Percentiles rank a stretch among this genome's conserved stretches.
Evolutionary conservation across 2,329 filamentous ascomycete species (phyloP).

Genomic region (Ascochyta pisi): DNA sequence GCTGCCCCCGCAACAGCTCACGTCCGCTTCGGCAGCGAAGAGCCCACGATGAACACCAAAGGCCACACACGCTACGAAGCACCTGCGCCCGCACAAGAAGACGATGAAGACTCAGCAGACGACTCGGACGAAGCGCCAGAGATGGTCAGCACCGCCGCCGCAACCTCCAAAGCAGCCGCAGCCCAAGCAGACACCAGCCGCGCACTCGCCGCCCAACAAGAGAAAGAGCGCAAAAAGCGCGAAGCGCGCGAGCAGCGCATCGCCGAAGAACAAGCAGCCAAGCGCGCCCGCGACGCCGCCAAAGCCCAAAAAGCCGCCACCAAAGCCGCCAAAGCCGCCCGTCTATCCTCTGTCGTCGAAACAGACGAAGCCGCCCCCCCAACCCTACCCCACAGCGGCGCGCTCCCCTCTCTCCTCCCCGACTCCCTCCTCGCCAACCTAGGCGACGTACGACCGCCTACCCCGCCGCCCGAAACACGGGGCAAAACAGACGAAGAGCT

Average conservation of each 20-base stretch:
- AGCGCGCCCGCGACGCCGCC: constrained; percentile 38
- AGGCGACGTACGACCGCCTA: constrained; percentile 53
- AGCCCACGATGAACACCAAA: constrained; percentile 31
- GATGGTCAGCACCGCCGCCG: constrained; percentile 42
- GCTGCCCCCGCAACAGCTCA: constrained; percentile 29
- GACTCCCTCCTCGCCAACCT: constrained; percentile 58
- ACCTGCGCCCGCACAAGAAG: constrained; percentile 3
- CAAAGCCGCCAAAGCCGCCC: constrained; percentile 39
- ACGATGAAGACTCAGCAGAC: constrained; percentile 35
- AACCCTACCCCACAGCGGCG: not conserved
- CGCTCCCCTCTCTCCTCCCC: constrained; percentile 59
- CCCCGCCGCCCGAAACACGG: constrained; percentile 46
- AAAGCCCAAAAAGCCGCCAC: constrained; percentile 42
- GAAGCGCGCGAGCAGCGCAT: constrained; percentile 40
- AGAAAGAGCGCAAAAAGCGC: constrained; percentile 39
- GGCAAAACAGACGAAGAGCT: constrained; percentile 40
- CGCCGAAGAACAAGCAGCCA: constrained; percentile 42
- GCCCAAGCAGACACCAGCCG: constrained; percentile 39
- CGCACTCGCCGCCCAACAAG: constrained; percentile 38
- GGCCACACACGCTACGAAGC: constrained; percentile 22
- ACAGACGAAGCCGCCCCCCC: constrained; percentile 4
- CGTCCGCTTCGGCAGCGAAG: constrained; percentile 47
- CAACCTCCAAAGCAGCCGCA: constrained; percentile 37
- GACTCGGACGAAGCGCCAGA: constrained; percentile 51
- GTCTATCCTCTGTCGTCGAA: constrained; percentile 3